phyloP scores from a whole-genome alignment of 352 stramenopile species.

The Pythium biforme region DNA sequence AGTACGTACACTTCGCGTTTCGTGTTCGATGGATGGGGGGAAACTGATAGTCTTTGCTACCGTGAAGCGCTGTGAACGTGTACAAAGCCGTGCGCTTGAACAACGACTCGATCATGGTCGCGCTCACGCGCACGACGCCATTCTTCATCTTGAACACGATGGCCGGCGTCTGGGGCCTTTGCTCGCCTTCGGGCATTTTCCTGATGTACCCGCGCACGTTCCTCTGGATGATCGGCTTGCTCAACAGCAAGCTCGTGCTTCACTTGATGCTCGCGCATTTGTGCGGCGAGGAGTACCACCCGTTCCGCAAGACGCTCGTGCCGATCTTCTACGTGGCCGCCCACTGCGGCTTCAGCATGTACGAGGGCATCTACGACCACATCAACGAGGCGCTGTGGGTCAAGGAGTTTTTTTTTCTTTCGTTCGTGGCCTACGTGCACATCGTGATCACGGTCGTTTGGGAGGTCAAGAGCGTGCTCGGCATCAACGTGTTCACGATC shows the following conservation, averaged over 20 bases:
- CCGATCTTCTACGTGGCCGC: constrained; percentile 88
- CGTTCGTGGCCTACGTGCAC: constrained; percentile 79
- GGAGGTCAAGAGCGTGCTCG: constrained; percentile 85
- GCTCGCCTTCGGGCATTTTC: constrained; percentile 77
- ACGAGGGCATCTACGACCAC: constrained; percentile 79
- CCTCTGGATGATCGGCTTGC: constrained; percentile 83
- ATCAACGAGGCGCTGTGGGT: constrained; percentile 82
- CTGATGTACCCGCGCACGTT: constrained; percentile 73
- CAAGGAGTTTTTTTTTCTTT: constrained; percentile 89
- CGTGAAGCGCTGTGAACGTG: constrained; percentile 62
- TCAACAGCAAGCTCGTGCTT: constrained; percentile 90
- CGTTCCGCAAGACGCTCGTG: constrained; percentile 88
- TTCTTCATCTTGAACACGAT: constrained; percentile 77
- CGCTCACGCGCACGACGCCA: constrained; percentile 71
- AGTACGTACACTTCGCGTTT: too few relatives aligned
- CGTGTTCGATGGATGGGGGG: background rate
- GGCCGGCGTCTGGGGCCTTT: constrained; percentile 63
- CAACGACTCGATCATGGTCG: constrained; percentile 73
- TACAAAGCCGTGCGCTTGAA: constrained; percentile 64
- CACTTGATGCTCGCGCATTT: constrained; percentile 88
- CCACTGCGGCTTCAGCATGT: constrained; percentile 79
- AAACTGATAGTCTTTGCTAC: too few relatives aligned
- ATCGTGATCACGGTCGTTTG: constrained; percentile 87
- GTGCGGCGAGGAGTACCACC: constrained; percentile 86
- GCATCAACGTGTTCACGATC: constrained; percentile 82